Conservation (phyloP, 495 filamentous ascomycete species). For the Platismatia glauca region DNA sequence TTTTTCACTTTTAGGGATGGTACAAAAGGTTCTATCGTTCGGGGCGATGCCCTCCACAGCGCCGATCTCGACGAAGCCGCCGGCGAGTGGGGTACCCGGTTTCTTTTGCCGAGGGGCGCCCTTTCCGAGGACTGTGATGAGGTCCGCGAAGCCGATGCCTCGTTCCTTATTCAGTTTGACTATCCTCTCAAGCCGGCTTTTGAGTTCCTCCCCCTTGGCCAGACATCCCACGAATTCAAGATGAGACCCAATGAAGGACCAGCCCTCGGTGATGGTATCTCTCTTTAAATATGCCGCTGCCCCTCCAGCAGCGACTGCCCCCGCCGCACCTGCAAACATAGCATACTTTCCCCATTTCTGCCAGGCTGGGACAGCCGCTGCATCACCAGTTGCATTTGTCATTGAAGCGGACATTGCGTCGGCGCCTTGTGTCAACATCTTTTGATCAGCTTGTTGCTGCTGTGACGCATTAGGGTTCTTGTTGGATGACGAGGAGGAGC, state of each 20-base stretch:
- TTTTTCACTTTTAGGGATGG: conserved; percentile 54
- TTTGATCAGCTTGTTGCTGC: conserved; percentile 22
- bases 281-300: conserved; percentile 80
- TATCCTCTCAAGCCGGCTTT: conserved; percentile 52
- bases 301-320: conserved; percentile 75
- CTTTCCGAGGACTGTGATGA: conserved; percentile 75
- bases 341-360: conserved; percentile 74
- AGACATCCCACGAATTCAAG: conserved; percentile 93
- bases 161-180: conserved; percentile 45
- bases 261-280: conserved; percentile 62
- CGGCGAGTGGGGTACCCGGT: conserved; percentile 21
- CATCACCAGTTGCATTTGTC: conserved; percentile 36
- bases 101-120: conserved; percentile 35
- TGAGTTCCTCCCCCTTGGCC: conserved; percentile 65
- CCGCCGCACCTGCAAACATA: conserved; percentile 71
- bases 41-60: conserved; percentile 33
- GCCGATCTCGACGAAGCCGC: conserved; percentile 27
- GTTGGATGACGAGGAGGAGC: conserved; percentile 30
- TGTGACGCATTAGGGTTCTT: conserved; percentile 21
- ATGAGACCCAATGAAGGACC: conserved; percentile 77
- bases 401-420: conserved; percentile 23
- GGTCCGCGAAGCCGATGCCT: conserved; percentile 62
- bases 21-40: conserved; percentile 69
- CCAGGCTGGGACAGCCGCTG: conserved; percentile 50
- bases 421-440: conserved; percentile 18